Base-by-base conservation (phyloP, 108 stramenopile species). In the Bacterosira constricta region DNA sequence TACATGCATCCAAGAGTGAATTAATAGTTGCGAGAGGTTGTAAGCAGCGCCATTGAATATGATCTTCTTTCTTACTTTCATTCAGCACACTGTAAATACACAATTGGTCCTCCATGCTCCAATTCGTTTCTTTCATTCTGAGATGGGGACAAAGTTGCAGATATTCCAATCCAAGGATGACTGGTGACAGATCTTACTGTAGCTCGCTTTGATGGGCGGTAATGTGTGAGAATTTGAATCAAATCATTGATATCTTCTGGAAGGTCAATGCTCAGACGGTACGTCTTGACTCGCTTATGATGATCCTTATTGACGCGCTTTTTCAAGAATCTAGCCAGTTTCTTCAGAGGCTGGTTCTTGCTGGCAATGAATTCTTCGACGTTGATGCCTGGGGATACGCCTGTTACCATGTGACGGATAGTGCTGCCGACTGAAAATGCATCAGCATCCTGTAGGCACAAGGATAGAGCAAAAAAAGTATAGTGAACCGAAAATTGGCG, bases 361-460 rank as follows among this genome's bases (percentile, higher is more conserved):
- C 35, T 30, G 5, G 66, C 70, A 64, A 91, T 69, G 77, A 86
- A 94, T 27, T 88, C 85, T 2, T 88, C 86, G 4, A 87, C 85
- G 25, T 88, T 70, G 17, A 66, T 69, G 51, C 88, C 78, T 11
- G 94, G 88, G 41, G 94, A 90, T 6, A 95, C 88, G 29, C 94
- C 94, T 0, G 91, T 92, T 18, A 95, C 56, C 45, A 90, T 79
- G 47, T 88, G 84, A 17, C 87, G 81, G 58, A 95, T 72, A 12
- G 94, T 95, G 63, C 86, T 82, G 3, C 94, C 94, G 3, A 91
- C 90, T 17, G 88, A 87, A 69, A 85, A 95, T 0, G 94, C 83
- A 76, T 95, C 94, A 4, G 88, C 89, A n/a, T n/a, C n/a, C n/a
- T n/a, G n/a, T n/a, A n/a, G n/a, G n/a, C n/a, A n/a, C n/a, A n/a